Conservation (phyloP, 2,329 filamentous ascomycete species). For the Penicillium olsonii region DNA sequence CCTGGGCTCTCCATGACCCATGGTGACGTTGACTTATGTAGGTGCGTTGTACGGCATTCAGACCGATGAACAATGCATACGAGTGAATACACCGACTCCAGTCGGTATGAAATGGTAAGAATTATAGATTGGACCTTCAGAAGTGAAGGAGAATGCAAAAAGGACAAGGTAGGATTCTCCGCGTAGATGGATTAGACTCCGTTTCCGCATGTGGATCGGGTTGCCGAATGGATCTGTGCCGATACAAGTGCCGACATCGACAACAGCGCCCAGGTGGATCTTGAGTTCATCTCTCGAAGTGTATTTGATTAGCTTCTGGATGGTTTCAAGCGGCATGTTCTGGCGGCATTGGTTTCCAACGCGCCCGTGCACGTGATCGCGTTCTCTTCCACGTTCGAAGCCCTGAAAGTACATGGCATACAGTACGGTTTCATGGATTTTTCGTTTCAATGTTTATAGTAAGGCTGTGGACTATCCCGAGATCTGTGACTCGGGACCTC, state of each 20-base stretch:
- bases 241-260: constrained; percentile 25
- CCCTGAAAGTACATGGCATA: no score
- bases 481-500: no score
- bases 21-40: constrained; percentile 4
- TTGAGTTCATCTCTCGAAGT: not conserved
- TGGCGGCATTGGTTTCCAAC: not conserved
- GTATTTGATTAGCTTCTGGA: not conserved
- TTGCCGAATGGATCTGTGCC: constrained; percentile 26
- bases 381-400: no score
- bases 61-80: no score
- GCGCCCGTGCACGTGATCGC: not conserved
- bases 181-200: not conserved
- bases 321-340: not conserved
- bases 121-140: no score
- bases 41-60: not conserved
- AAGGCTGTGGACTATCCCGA: no score
- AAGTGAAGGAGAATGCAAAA: not conserved
- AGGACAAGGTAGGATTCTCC: not conserved
- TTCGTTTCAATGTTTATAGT: no score
- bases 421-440: no score
- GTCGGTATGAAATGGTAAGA: no score
- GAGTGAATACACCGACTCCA: no score
- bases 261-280: not conserved
- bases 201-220: constrained; percentile 23
- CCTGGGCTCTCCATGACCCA: constrained; percentile 10